These are phyloP conservation scores for Nicotiana sylvestris DNA, from an alignment of 257 asterid genomes.

Conservation along the genomic window DNA sequence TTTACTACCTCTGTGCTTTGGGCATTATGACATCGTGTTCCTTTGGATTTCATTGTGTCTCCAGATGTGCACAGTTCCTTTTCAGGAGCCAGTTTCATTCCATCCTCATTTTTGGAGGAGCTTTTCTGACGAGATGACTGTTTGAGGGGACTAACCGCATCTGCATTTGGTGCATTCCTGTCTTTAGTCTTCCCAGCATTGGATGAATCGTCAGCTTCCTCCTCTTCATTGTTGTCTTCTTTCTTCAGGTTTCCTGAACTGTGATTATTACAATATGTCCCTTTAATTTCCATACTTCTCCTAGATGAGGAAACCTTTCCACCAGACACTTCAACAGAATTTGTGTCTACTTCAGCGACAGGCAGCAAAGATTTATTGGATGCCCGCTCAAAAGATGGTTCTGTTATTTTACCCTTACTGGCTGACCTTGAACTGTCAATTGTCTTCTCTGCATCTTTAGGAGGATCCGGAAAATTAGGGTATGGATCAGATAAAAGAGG, in stretches of 20 bases:
- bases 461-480: conserved; percentile 28
- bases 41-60: conserved; percentile 50
- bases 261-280: conserved; percentile 29
- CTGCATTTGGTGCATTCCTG: conserved; percentile 32
- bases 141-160: conserved; percentile 28
- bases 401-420: conserved; percentile 28
- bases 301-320: conserved; percentile 38
- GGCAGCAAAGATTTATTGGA: conserved; percentile 43
- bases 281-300: conserved; percentile 36
- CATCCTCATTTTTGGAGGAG: conserved; percentile 39
- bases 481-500: conserved; percentile 66
- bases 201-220: conserved; percentile 29
- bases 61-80: conserved; percentile 42
- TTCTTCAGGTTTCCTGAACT: conserved; percentile 33
- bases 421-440: conserved; percentile 18
- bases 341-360: conserved; percentile 32
- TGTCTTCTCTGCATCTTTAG: conserved; percentile 31
- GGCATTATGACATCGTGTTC: conserved; percentile 31
- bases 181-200: conserved; percentile 41
- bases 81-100: conserved; percentile 31
- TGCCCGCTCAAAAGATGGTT: conserved; percentile 27
- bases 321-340: conserved; percentile 40
- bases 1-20: conserved; percentile 30
- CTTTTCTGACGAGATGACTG: conserved; percentile 38
- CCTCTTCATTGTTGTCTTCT: conserved; percentile 32